Conservation (phyloP, 1,284 basidiomycete genomes). For the Inonotus hispidus region DNA sequence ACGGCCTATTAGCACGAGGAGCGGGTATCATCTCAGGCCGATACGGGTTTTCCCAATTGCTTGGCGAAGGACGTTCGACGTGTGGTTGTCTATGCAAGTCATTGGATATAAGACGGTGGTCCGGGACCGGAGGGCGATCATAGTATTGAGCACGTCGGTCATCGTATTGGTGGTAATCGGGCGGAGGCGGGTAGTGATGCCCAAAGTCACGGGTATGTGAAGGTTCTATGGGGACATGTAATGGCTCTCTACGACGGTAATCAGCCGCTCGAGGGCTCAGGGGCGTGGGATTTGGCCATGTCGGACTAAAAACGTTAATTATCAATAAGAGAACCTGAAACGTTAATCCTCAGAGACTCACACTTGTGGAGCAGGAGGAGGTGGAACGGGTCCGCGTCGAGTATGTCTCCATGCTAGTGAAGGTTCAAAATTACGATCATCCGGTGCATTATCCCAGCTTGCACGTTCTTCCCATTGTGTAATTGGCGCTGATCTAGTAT, state of each 20-base stretch:
- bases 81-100: not conserved
- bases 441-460: conserved; percentile 33
- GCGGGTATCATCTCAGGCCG: conserved; percentile 3
- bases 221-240: not conserved
- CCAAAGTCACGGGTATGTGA: conserved; percentile 1
- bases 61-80: not conserved
- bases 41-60: conserved; percentile 6
- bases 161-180: conserved; percentile 4
- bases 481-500: conserved; percentile 14
- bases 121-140: not conserved
- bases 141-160: conserved; percentile 3
- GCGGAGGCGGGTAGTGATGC: not conserved
- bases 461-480: conserved; percentile 30
- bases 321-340: conserved; percentile 4
- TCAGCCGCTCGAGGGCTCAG: not conserved
- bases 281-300: conserved; percentile 5
- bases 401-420: conserved; percentile 64
- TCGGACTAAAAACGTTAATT: not conserved
- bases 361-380: conserved; percentile 12
- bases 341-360: conserved; percentile 16
- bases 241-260: conserved; percentile 3
- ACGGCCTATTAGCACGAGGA: conserved; percentile 3
- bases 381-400: conserved; percentile 31
- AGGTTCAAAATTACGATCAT: conserved; percentile 45
- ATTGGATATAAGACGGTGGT: not conserved